These are phyloP conservation scores for Neonectria ditissima DNA, from an alignment of 2,329 filamentous ascomycete genomes.

Conservation along the genomic window DNA sequence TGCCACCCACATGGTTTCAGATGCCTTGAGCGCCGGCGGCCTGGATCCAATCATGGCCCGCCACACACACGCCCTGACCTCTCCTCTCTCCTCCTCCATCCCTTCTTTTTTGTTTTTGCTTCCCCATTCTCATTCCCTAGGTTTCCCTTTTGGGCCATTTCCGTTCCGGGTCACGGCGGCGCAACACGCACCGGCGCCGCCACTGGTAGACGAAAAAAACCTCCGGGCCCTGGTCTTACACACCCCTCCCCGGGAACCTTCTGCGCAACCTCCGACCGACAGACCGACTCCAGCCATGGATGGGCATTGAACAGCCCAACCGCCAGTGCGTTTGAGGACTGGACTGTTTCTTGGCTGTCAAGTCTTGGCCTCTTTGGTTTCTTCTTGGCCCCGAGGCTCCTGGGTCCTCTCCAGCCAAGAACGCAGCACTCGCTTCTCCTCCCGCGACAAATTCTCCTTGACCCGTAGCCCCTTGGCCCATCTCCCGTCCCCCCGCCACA, in stretches of 20 bases:
- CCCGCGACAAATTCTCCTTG: not conserved
- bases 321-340: not conserved
- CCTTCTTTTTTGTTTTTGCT: too few species aligned
- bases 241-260: not conserved
- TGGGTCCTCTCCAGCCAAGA: not conserved
- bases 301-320: not conserved
- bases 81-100: too few species aligned
- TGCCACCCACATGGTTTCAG: conserved; percentile 1
- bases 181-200: not conserved
- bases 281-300: not conserved
- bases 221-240: not conserved
- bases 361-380: not conserved
- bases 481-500: not conserved
- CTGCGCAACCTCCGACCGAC: not conserved
- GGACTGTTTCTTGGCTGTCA: not conserved
- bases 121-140: not conserved
- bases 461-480: not conserved
- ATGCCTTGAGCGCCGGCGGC: not conserved
- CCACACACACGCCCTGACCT: not conserved
- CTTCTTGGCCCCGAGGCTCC: not conserved
- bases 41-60: not conserved
- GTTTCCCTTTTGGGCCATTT: not conserved
- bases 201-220: not conserved
- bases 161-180: not conserved
- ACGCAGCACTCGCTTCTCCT: not conserved